Evolutionary conservation across 805 yeast species (phyloP).

Genomic region (Wickerhamiella azyma): DNA sequence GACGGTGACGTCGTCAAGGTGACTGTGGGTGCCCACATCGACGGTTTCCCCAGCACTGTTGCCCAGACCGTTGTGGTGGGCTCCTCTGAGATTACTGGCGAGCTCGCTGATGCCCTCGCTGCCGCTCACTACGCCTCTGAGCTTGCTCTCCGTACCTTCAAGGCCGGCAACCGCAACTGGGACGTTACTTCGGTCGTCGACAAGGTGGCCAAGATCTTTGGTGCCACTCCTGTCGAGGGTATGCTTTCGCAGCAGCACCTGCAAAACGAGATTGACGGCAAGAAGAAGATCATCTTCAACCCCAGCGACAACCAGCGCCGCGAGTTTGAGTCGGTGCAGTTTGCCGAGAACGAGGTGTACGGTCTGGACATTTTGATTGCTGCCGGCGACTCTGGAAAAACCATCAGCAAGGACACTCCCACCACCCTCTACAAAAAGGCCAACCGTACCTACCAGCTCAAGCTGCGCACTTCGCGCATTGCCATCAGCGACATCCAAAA

Average conservation of each 20-base stretch:
- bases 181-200: conserved; percentile 58
- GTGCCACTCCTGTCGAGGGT: conserved; percentile 52
- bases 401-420: conserved; percentile 41
- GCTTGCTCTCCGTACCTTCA: conserved; percentile 58
- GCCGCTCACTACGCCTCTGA: conserved; percentile 70
- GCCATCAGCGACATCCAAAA: conserved; percentile 54
- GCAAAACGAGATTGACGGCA: conserved; percentile 54
- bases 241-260: conserved; percentile 64
- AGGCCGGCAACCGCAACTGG: conserved; percentile 57
- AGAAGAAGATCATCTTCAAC: conserved; percentile 62
- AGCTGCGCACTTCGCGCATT: conserved; percentile 55
- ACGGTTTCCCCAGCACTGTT: conserved; percentile 57
- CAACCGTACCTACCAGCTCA: conserved; percentile 49
- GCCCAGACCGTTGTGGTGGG: conserved; percentile 56
- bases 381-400: conserved; percentile 42
- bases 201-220: conserved; percentile 46
- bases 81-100: conserved; percentile 33
- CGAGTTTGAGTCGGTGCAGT: conserved; percentile 48
- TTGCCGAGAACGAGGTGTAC: conserved; percentile 64
- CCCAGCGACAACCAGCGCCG: conserved; percentile 54
- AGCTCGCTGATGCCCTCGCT: conserved; percentile 50
- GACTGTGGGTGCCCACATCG: conserved; percentile 63
- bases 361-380: conserved; percentile 62
- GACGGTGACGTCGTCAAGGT: conserved; percentile 59
- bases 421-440: conserved; percentile 63